Conservation (phyloP, 129 eudicot genomes). For the Erigeron canadensis region DNA sequence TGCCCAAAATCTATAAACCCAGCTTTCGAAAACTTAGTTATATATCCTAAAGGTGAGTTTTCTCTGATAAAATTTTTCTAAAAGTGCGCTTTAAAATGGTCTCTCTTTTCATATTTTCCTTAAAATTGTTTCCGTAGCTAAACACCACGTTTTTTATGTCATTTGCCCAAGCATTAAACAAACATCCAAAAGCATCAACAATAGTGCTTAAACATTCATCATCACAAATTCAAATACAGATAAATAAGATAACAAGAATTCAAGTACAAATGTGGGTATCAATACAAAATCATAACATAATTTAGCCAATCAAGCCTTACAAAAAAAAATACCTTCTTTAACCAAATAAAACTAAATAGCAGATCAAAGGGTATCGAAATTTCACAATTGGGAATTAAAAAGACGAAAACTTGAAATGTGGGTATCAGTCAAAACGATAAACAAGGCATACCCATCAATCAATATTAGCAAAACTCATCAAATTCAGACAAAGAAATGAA, state of each 20-base stretch:
- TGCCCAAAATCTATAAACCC: no score
- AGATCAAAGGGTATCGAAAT: neutral
- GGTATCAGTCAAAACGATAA: constrained; percentile 19
- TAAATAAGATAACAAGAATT: neutral
- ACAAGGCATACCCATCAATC: constrained; percentile 15
- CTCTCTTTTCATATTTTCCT: no score
- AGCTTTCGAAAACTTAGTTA: no score
- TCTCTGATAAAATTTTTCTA: no score
- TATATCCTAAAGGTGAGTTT: no score
- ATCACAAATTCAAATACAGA: neutral
- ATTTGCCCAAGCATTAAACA: neutral
- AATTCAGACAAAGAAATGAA: neutral
- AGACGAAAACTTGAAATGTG: constrained; percentile 14
- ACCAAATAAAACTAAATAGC: constrained; percentile 8
- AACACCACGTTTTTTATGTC: no score
- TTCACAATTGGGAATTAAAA: constrained; percentile 23
- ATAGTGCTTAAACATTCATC: constrained; percentile 10
- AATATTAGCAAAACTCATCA: neutral
- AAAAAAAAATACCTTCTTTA: constrained; percentile 2
- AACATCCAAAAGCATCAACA: constrained; percentile 15
- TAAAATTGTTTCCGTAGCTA: no score
- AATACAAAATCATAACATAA: neutral
- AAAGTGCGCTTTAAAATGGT: no score
- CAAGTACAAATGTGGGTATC: constrained; percentile 22
- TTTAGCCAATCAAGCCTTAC: neutral